These are phyloP conservation scores for Lactarius psammicola DNA, from an alignment of 768 basidiomycete genomes.

Conservation along the genomic window DNA sequence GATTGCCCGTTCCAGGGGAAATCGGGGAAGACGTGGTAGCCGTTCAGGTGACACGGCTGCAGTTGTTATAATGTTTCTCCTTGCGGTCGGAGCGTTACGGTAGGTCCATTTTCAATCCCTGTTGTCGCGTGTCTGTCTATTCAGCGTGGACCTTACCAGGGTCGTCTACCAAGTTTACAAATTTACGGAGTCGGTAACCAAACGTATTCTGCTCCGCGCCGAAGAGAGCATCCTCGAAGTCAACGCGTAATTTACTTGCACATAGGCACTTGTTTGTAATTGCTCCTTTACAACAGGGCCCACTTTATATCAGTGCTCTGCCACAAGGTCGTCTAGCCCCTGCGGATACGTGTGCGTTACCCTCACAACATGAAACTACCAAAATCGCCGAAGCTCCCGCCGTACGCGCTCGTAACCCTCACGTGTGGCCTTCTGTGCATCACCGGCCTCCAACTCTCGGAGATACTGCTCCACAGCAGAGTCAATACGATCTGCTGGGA, in stretches of 20 bases:
- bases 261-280: slow-evolving; percentile 27
- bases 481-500: slow-evolving; percentile 79
- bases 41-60: slow-evolving; percentile 62
- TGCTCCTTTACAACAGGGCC: slow-evolving; percentile 8
- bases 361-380: slow-evolving; percentile 42
- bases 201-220: slow-evolving; percentile 62
- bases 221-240: slow-evolving; percentile 84
- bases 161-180: slow-evolving; percentile 70
- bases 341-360: not conserved
- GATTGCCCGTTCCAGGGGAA: slow-evolving; percentile 62
- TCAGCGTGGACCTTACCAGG: slow-evolving; percentile 40
- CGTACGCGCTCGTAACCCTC: slow-evolving; percentile 66
- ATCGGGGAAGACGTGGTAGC: slow-evolving; percentile 47
- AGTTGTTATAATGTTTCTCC: slow-evolving; percentile 58
- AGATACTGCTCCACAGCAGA: slow-evolving; percentile 72
- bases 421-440: slow-evolving; percentile 52
- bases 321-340: slow-evolving; percentile 15
- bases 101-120: slow-evolving; percentile 33
- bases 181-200: slow-evolving; percentile 57
- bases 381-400: slow-evolving; percentile 67
- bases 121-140: slow-evolving; percentile 8
- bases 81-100: slow-evolving; percentile 65
- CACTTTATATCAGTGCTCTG: slow-evolving; percentile 2
- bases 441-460: slow-evolving; percentile 59
- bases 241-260: slow-evolving; percentile 35